These are phyloP conservation scores for Suillus subaureus DNA, from an alignment of 768 basidiomycete genomes.

Conservation along the genomic window DNA sequence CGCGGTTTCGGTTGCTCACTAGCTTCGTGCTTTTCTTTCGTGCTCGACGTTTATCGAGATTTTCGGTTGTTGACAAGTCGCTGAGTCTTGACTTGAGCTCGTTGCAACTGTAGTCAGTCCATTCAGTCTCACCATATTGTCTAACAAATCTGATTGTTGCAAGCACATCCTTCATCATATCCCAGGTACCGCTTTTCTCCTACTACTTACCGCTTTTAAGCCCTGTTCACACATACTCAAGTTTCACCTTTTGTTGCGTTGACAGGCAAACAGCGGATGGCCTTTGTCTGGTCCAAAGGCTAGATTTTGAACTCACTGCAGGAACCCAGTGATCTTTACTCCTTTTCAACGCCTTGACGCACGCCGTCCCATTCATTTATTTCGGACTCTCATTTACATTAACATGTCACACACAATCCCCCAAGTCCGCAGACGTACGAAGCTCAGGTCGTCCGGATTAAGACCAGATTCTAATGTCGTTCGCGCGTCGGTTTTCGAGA, in stretches of 20 bases:
- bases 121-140: not conserved
- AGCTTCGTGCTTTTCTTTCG: slow-evolving; percentile 9
- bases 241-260: slow-evolving; percentile 9
- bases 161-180: slow-evolving; percentile 1
- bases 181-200: slow-evolving; percentile 2
- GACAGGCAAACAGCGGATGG: slow-evolving; percentile 25
- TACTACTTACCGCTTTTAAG: too few relatives aligned
- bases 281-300: slow-evolving; percentile 13
- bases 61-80: slow-evolving; percentile 1
- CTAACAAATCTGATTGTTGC: slow-evolving; percentile 1
- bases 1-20: slow-evolving; percentile 8
- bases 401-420: slow-evolving; percentile 24
- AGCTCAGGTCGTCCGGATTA: slow-evolving; percentile 3
- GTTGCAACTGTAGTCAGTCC: not conserved
- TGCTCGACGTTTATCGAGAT: not conserved
- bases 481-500: slow-evolving; percentile 75
- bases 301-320: slow-evolving; percentile 18
- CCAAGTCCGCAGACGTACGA: slow-evolving; percentile 31
- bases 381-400: slow-evolving; percentile 12
- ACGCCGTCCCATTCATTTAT: slow-evolving; percentile 20
- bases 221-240: not conserved
- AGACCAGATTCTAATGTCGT: slow-evolving; percentile 59
- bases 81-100: not conserved
- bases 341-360: slow-evolving; percentile 10
- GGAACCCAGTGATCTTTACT: slow-evolving; percentile 8